Evolutionary conservation across 1,284 basidiomycete genomes (phyloP).

Genomic region (Sphaerobolus stellatus): DNA sequence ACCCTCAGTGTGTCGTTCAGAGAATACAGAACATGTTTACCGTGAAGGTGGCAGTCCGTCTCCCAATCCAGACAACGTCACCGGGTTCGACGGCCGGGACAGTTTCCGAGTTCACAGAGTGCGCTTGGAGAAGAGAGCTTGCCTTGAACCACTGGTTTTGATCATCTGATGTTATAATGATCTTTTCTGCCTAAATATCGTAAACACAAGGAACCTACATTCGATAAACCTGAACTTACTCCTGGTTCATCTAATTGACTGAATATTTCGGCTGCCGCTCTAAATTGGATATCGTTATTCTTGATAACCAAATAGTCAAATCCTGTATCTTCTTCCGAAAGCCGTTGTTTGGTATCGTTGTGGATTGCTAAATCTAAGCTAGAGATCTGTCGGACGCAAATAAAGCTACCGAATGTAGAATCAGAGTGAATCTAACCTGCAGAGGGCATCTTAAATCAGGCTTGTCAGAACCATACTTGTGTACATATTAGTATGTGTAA

Average conservation of each 20-base stretch:
- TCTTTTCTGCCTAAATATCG: conserved; percentile 42
- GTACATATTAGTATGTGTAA: conserved; percentile 16
- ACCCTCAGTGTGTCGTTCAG: background rate
- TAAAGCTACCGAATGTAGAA: background rate
- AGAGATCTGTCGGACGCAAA: background rate
- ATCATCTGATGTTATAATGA: conserved; percentile 45
- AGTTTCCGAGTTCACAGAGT: conserved; percentile 21
- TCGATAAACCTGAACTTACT: background rate
- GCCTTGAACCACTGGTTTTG: conserved; percentile 46
- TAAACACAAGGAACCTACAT: conserved; percentile 15
- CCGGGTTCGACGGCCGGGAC: conserved; percentile 33
- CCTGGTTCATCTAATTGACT: background rate
- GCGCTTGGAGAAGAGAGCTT: conserved; percentile 29
- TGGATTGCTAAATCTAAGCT: background rate
- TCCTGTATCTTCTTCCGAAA: no score
- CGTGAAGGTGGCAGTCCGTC: conserved; percentile 44
- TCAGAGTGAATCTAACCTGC: conserved; percentile 73
- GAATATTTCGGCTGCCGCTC: conserved; percentile 1
- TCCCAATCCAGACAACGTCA: conserved; percentile 50
- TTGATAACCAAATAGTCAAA: conserved; percentile 55
- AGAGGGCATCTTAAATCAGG: conserved; percentile 88
- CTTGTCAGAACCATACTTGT: conserved; percentile 91
- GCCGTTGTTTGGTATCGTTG: background rate
- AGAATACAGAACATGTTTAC: conserved; percentile 27
- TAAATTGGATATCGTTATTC: conserved; percentile 1